Evolutionary conservation across 257 asterid species (phyloP).

Genomic region (Handroanthus guayacan): DNA sequence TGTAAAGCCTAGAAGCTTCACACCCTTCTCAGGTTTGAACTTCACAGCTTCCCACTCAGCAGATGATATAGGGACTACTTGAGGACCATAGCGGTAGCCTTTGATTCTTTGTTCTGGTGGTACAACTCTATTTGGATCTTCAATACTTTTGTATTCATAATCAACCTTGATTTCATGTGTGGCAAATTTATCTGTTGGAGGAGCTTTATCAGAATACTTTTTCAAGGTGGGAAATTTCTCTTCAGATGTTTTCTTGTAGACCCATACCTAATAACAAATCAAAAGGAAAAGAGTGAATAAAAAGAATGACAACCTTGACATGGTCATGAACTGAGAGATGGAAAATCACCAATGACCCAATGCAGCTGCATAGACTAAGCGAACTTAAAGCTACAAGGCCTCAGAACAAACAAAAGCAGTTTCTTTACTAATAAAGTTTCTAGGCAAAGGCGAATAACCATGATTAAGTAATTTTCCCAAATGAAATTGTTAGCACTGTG

Average conservation of each 20-base stretch:
- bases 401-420: slow-evolving; percentile 1
- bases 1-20: slow-evolving; percentile 92
- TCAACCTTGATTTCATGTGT: slow-evolving; percentile 90
- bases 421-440: neutral
- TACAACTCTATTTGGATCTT: slow-evolving; percentile 70
- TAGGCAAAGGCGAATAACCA: neutral
- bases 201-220: slow-evolving; percentile 92
- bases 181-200: slow-evolving; percentile 89
- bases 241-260: slow-evolving; percentile 91
- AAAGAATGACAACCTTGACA: slow-evolving; percentile 25
- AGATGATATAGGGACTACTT: slow-evolving; percentile 95
- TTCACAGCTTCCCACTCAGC: slow-evolving; percentile 94
- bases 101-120: slow-evolving; percentile 98
- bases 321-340: slow-evolving; percentile 7
- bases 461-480: neutral
- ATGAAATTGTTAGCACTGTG: slow-evolving; percentile 17
- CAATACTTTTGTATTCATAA: slow-evolving; percentile 69
- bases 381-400: neutral
- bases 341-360: slow-evolving; percentile 16
- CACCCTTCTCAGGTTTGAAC: slow-evolving; percentile 95
- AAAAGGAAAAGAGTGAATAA: slow-evolving; percentile 17
- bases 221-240: slow-evolving; percentile 92
- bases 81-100: slow-evolving; percentile 95
- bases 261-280: slow-evolving; percentile 75
- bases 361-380: slow-evolving; percentile 30